A percentile compares a stretch with the other conserved stretches of the same genome.
Evolutionary conservation across 208 protist genomes (phyloP).

Genomic region (Trypanosoma platydactyli): DNA sequence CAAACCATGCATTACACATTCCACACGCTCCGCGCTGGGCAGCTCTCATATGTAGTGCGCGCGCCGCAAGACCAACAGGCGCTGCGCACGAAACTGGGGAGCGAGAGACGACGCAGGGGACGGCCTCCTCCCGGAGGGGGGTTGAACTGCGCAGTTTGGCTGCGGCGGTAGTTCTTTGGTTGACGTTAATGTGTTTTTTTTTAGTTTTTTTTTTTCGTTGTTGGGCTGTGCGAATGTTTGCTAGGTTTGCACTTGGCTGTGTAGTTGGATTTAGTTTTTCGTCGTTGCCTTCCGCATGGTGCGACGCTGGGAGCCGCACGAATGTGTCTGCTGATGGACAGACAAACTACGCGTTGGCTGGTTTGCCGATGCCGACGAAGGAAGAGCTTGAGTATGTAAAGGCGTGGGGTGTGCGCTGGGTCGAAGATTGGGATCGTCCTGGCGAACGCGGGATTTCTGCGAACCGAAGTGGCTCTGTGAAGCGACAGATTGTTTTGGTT

Average conservation of each 20-base stretch:
- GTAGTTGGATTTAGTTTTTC: constrained; percentile 8
- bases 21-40: neutral
- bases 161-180: neutral
- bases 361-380: constrained; percentile 26
- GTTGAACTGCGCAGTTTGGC: neutral
- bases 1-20: constrained; percentile 44
- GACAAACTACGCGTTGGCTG: constrained; percentile 30
- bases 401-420: constrained; percentile 63
- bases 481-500: constrained; percentile 75
- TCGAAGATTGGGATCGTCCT: constrained; percentile 66
- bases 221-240: neutral
- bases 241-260: constrained; percentile 12
- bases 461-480: constrained; percentile 4
- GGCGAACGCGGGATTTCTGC: constrained; percentile 16
- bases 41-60: constrained; percentile 27
- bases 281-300: neutral
- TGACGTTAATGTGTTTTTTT: constrained; percentile 14
- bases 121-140: neutral
- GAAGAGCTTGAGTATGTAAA: constrained; percentile 50
- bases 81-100: constrained; percentile 22
- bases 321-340: constrained; percentile 36
- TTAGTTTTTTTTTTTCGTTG: constrained; percentile 6
- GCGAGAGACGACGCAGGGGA: neutral
- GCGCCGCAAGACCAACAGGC: constrained; percentile 15
- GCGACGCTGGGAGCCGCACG: neutral